Conservation (phyloP, 352 stramenopile genomes). For the Phytophthora cryptogea region DNA sequence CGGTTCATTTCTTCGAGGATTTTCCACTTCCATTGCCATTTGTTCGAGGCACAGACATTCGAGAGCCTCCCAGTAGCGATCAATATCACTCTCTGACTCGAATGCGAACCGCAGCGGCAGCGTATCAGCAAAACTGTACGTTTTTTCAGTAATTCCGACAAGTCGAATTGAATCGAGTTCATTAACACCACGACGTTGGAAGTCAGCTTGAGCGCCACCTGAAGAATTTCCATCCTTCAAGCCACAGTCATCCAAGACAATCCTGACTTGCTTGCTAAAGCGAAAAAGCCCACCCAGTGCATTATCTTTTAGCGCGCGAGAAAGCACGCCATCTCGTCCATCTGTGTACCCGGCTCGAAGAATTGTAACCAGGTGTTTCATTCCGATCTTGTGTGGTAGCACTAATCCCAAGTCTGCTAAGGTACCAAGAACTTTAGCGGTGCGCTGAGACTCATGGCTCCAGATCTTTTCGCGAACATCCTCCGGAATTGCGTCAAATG, state of each 20-base stretch:
- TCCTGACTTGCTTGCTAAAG: constrained; percentile 50
- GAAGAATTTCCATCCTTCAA: constrained; percentile 5
- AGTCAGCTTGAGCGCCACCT: constrained; percentile 1
- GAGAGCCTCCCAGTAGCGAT: constrained; percentile 78
- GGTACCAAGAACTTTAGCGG: constrained; percentile 72
- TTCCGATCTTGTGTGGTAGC: constrained; percentile 80
- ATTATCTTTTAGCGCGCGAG: constrained; percentile 75
- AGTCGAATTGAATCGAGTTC: constrained; percentile 45
- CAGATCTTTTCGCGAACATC: constrained; percentile 64
- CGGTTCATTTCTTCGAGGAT: constrained; percentile 55
- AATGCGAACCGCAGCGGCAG: constrained; percentile 68
- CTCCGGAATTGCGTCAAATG: constrained; percentile 52
- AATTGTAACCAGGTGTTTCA: constrained; percentile 78
- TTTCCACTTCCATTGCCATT: constrained; percentile 79
- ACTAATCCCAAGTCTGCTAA: constrained; percentile 73
- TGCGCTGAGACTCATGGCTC: constrained; percentile 72
- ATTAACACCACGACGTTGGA: constrained; percentile 30
- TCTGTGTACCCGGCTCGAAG: constrained; percentile 72
- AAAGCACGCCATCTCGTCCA: constrained; percentile 63
- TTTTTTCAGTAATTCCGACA: constrained; percentile 67
- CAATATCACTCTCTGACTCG: constrained; percentile 42
- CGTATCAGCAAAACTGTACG: constrained; percentile 65
- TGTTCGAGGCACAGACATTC: constrained; percentile 81
- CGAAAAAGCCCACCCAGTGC: constrained; percentile 71
- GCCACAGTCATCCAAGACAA: constrained; percentile 53